Evolutionary conservation across 129 eudicot genomes (phyloP).

Genomic region (Lactuca sativa): DNA sequence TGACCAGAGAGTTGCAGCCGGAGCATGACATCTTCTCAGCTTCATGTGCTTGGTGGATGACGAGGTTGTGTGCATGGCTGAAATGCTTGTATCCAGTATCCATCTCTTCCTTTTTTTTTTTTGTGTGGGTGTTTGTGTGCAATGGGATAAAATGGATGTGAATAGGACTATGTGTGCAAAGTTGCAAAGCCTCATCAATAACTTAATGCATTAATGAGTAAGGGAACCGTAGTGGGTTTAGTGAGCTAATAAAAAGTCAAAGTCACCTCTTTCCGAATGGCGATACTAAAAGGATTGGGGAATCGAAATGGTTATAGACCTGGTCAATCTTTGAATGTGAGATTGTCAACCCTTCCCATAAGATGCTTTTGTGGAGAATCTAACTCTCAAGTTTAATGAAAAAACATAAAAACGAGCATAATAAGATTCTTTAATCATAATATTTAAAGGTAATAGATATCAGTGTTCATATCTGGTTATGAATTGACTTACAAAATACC

Average conservation of each 20-base stretch:
- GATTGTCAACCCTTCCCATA: constrained; percentile 16
- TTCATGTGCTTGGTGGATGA: constrained; percentile 25
- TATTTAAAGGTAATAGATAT: no score
- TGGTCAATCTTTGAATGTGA: constrained; percentile 8
- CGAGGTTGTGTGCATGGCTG: constrained; percentile 40
- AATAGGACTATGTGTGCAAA: constrained; percentile 7
- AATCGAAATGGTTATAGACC: not conserved
- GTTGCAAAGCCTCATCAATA: not conserved
- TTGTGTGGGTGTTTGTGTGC: constrained; percentile 7
- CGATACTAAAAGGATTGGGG: not conserved
- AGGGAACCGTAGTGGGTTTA: not conserved
- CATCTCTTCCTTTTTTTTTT: constrained; percentile 24
- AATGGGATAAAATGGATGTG: constrained; percentile 13
- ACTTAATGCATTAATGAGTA: not conserved
- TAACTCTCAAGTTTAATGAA: no score
- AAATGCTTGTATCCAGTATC: constrained; percentile 36
- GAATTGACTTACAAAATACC: no score
- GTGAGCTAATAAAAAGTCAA: constrained; percentile 12
- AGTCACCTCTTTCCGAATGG: constrained; percentile 16
- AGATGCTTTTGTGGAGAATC: not conserved
- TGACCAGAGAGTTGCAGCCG: constrained; percentile 30
- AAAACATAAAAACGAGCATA: no score
- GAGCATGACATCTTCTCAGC: constrained; percentile 25
- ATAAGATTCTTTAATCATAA: no score
- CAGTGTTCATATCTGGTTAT: no score